Conservation (phyloP, 257 asterid genomes). For the Solanum sejunctum region DNA sequence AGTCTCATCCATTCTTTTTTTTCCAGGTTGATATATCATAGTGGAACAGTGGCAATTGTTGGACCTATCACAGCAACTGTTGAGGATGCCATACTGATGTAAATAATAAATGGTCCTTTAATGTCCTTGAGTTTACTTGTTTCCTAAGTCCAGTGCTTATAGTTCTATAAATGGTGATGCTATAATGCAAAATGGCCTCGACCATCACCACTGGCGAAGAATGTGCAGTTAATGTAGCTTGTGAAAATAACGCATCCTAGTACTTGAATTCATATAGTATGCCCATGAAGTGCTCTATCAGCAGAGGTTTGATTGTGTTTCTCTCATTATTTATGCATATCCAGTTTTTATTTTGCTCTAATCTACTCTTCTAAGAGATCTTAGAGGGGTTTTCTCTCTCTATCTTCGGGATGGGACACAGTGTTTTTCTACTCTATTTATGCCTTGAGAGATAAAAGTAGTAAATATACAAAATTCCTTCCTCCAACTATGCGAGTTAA, state of each 20-base stretch:
- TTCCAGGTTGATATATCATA: conserved; percentile 62
- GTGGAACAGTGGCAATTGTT: conserved; percentile 84
- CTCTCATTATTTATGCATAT: background rate
- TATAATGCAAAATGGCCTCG: background rate
- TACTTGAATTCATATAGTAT: background rate
- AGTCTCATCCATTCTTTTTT: background rate
- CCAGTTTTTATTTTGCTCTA: background rate
- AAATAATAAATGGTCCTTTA: conserved; percentile 23
- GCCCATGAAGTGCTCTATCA: background rate
- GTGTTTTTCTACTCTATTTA: background rate
- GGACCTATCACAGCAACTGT: conserved; percentile 85
- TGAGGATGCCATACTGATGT: conserved; percentile 90
- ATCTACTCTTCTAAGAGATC: background rate
- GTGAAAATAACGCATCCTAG: background rate
- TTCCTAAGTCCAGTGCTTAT: background rate
- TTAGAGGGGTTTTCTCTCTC: background rate
- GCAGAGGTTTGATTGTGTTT: background rate
- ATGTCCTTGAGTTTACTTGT: background rate
- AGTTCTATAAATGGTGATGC: background rate
- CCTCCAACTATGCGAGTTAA: background rate
- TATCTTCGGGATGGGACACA: background rate
- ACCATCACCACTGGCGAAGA: background rate
- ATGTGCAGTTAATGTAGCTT: background rate
- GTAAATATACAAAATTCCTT: background rate
- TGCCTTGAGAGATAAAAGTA: background rate